These are phyloP conservation scores for Albophoma yamanashiensis DNA, from an alignment of 2,329 filamentous ascomycete species.

Conservation along the genomic window DNA sequence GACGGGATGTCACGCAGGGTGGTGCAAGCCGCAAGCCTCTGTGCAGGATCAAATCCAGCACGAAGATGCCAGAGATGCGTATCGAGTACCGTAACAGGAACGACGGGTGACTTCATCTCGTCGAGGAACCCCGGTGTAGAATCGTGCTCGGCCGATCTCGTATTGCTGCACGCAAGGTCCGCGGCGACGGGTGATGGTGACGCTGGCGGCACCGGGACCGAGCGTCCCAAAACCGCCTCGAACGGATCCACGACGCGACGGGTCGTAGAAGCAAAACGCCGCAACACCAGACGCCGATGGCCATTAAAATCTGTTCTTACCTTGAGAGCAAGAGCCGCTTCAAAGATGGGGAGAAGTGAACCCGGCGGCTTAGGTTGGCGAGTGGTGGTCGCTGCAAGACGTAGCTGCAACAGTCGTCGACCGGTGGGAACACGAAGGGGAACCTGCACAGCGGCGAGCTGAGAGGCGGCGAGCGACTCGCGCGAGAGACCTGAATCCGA, in stretches of 20 bases:
- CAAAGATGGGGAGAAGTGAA: neutral
- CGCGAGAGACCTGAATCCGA: slow-evolving; percentile 17
- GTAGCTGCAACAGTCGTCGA: neutral
- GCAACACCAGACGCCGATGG: neutral
- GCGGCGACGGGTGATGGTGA: neutral
- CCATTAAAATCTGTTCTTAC: neutral
- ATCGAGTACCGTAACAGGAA: neutral
- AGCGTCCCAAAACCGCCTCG: neutral
- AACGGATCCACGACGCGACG: neutral
- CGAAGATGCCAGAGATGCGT: neutral
- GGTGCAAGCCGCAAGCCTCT: neutral
- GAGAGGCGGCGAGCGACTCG: slow-evolving; percentile 18
- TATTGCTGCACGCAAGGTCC: neutral
- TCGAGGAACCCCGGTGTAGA: neutral
- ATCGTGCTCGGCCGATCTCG: neutral
- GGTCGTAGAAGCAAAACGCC: neutral
- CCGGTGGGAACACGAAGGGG: slow-evolving; percentile 4
- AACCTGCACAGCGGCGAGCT: slow-evolving; percentile 15
- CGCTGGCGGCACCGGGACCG: neutral
- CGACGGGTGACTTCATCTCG: neutral
- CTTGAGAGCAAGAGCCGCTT: neutral
- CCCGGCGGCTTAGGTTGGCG: slow-evolving; percentile 7
- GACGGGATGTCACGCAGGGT: neutral
- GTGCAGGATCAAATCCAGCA: neutral
- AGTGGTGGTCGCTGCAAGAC: neutral